Evolutionary conservation across 768 basidiomycete genomes (phyloP), one percentile per base, ranked within the genome.

Genomic region (Tephrocybe sp.): DNA sequence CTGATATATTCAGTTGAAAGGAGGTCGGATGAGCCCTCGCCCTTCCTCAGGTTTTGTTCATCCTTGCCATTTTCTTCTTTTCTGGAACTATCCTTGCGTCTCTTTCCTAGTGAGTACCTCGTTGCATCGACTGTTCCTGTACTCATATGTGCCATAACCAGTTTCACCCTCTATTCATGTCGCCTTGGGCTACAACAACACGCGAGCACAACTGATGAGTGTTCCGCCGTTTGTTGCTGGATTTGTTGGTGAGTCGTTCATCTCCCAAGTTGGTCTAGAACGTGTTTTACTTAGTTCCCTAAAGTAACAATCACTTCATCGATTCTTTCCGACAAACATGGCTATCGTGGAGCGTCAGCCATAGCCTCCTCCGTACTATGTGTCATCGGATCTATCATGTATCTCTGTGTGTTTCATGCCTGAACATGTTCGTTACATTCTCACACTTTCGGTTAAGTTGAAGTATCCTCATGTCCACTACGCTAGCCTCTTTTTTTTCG

Each of bases 151-250:
- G n/a, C n/a, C n/a, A n/a, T n/a, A n/a, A n/a, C n/a, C n/a, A n/a
- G n/a, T 45, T 85, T 86, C n/a, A n/a, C n/a, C n/a, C n/a, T n/a
- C n/a, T n/a, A n/a, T n/a, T n/a, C n/a, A n/a, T n/a, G 60, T 71
- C 1, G 66, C 67, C 18, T 70, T 81, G 9, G 79, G 78, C 12
- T 79, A 73, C 57, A 65, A 64, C 8, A 69, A 71, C 1, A 68
- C 72, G 22, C 54, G 61, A 22, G 75, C 74, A 15, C 79, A 82
- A 56, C 67, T 82, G 2, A 73, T 78, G 64, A 77, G 73, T 9
- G 79, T 80, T 1, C 65, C 70, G 6, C 73, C 74, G 8, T 72
- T 67, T 26, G 68, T 72, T 4, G 66, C 66, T 8, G 70, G 63
- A 16, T 71, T 66, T n/a, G n/a, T n/a, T n/a, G n/a, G n/a, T n/a